phyloP scores from a whole-genome alignment of 169 alveolate species.

The Cryptosporidium sp. region DNA sequence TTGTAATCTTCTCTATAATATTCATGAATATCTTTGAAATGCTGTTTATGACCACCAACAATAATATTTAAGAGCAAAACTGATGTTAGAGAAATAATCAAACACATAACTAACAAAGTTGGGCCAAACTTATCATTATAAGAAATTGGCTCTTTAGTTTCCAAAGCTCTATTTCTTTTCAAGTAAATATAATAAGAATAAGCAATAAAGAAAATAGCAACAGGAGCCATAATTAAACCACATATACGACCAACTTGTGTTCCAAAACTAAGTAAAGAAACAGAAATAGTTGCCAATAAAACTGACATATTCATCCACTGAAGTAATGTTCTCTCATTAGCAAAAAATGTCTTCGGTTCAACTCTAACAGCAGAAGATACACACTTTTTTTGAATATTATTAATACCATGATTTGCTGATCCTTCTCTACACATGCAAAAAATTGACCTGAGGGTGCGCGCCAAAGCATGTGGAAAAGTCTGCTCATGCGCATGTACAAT shows the following conservation, averaged over 20 bases:
- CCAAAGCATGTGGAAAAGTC: neutral
- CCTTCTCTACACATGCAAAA: constrained; percentile 16
- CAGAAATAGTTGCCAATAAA: constrained; percentile 82
- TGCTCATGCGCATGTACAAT: neutral
- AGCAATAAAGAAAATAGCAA: constrained; percentile 83
- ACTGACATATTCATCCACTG: constrained; percentile 86
- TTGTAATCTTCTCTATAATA: constrained; percentile 1
- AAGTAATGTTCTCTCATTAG: constrained; percentile 83
- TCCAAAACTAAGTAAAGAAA: constrained; percentile 83
- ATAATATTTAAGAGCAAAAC: constrained; percentile 39
- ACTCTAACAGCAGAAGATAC: constrained; percentile 82
- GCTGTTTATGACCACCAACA: constrained; percentile 42
- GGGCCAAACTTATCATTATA: constrained; percentile 83
- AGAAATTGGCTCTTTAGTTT: constrained; percentile 83
- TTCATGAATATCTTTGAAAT: constrained; percentile 18
- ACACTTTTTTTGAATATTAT: constrained; percentile 7
- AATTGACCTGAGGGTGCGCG: constrained; percentile 21
- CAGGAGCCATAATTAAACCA: constrained; percentile 85
- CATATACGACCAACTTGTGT: constrained; percentile 80
- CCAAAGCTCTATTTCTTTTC: constrained; percentile 82
- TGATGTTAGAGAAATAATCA: constrained; percentile 40
- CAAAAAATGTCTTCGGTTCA: constrained; percentile 87
- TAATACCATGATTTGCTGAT: neutral
- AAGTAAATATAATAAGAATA: constrained; percentile 83
- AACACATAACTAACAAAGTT: constrained; percentile 52